phyloP scores from a whole-genome alignment of 2,329 filamentous ascomycete genomes.

The Venturia nashicola region DNA sequence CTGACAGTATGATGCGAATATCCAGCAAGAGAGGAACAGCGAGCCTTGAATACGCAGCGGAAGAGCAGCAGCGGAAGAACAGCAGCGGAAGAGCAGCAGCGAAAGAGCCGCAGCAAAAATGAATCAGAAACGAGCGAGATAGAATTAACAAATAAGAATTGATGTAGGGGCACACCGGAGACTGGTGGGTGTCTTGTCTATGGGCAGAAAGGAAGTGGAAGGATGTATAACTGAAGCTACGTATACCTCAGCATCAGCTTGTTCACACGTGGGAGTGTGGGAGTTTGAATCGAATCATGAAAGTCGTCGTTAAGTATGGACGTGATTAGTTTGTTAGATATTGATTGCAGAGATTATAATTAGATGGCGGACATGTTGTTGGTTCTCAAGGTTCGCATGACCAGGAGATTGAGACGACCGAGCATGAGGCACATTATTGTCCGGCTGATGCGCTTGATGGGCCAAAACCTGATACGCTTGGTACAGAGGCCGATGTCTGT shows the following conservation, averaged over 20 bases:
- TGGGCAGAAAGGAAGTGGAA: not conserved
- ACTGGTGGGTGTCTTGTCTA: not conserved
- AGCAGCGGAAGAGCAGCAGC: too few species aligned
- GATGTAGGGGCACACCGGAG: not conserved
- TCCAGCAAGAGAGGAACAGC: too few species aligned
- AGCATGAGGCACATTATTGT: not conserved
- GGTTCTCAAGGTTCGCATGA: not conserved
- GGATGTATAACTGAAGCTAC: not conserved
- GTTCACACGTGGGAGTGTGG: not conserved
- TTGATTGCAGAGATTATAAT: not conserved
- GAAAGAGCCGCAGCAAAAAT: not conserved
- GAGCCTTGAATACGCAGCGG: not conserved
- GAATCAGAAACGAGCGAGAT: not conserved
- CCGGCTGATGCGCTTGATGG: not conserved
- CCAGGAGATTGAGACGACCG: not conserved
- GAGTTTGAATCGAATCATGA: not conserved
- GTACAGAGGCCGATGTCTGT: not conserved
- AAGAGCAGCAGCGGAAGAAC: not conserved
- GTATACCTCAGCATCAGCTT: not conserved
- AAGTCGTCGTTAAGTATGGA: not conserved
- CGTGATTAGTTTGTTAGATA: not conserved
- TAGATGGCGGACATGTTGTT: not conserved
- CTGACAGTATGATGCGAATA: not conserved
- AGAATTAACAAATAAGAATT: not conserved
- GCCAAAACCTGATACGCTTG: too few species aligned